Conservation (phyloP, 1,284 basidiomycete genomes). For the Ganoderma meredithae region DNA sequence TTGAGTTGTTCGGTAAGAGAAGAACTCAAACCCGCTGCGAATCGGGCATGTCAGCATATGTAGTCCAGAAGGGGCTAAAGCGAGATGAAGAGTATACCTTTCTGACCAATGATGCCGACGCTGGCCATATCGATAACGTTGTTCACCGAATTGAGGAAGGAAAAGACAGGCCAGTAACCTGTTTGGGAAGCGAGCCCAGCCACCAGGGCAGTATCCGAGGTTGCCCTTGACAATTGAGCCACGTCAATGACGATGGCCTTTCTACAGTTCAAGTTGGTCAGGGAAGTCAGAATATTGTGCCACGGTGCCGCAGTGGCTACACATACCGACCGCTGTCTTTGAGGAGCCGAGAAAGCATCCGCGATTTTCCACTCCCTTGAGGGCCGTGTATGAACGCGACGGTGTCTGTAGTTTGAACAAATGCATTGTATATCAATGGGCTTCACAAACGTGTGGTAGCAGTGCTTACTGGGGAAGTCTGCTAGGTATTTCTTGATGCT, state of each 20-base stretch:
- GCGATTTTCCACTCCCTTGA: slow-evolving; percentile 89
- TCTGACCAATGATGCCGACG: slow-evolving; percentile 94
- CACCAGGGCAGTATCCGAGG: slow-evolving; percentile 78
- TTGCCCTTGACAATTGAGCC: slow-evolving; percentile 73
- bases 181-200: slow-evolving; percentile 80
- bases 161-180: slow-evolving; percentile 92
- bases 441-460: background rate
- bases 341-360: slow-evolving; percentile 71
- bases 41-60: background rate
- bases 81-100: slow-evolving; percentile 57
- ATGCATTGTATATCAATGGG: background rate
- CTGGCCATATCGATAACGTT: slow-evolving; percentile 93
- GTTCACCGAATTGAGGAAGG: slow-evolving; percentile 87
- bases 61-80: no score
- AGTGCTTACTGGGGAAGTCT: slow-evolving; percentile 71
- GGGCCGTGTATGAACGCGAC: slow-evolving; percentile 91
- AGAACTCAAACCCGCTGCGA: slow-evolving; percentile 82
- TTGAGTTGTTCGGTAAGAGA: slow-evolving; percentile 89
- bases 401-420: slow-evolving; percentile 51
- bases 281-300: slow-evolving; percentile 25
- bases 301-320: background rate
- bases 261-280: slow-evolving; percentile 46
- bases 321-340: slow-evolving; percentile 64
- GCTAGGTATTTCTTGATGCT: slow-evolving; percentile 74
- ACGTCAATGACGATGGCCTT: slow-evolving; percentile 85